Base-by-base conservation (phyloP, 345 rosid species). In the Iberis pinnata region DNA sequence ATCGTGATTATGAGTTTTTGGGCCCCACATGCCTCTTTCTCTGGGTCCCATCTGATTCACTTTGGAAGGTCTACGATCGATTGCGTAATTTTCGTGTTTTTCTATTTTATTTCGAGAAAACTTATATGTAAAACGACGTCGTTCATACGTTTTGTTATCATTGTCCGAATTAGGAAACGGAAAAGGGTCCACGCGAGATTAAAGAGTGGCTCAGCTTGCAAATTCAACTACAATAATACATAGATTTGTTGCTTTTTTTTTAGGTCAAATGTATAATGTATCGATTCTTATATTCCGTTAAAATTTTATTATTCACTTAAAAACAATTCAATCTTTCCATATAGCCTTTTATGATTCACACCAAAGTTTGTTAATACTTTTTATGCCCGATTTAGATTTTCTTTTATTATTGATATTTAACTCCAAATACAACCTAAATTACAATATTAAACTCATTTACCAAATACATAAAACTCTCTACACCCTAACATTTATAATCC, bases 121-220 rank as follows among this genome's bases (percentile, higher is more conserved):
- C 39, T 45, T 6, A 53, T 40, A 49, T 5, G 9, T 3, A 57
- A 60, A 67, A 12, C 66, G 61, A 22, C 50, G 3, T 31, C 65
- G 56, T 60, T 53, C 16, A 20, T 26, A 36, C 13, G 31, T 18
- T 44, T 53, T 20, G 51, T 31, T 31, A 9, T 60, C 56, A 46
- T 15, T 67, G 65, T 46, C 61, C 44, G 12, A 17, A 53, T 12
- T 46, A 46, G 8, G 2, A 58, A 66, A 38, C 59, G 11, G 0
- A 18, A 12, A 24, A 27, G 35, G 49, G 65, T 45, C 70, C 65
- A 58, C 65, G 70, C 43, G 9, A 36, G 14, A 44, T 38, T 12
- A 59, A 60, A 60, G 71, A 67, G 50, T 67, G 71, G 71, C 53
- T 67, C 50, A 46, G n/a, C 42, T 67, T 65, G 54, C 53, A 51